Evolutionary conservation across 176 grass and related monocot genomes (phyloP).

Genomic region (Bromus sterilis): DNA sequence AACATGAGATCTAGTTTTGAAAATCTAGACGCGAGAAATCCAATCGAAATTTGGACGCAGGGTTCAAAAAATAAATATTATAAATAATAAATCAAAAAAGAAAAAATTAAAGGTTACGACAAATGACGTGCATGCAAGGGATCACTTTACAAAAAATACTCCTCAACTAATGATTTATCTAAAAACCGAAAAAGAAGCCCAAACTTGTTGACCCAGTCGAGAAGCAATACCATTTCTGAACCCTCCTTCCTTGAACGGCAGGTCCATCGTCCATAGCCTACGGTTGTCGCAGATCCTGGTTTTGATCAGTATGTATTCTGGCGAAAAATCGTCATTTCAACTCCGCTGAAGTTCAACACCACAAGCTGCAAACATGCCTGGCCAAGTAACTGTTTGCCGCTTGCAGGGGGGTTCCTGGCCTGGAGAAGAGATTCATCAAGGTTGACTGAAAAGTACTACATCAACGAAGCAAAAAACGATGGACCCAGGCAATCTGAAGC

Average conservation of each 20-base stretch:
- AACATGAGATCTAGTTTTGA: no score
- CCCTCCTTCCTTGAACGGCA: neutral
- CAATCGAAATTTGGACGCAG: no score
- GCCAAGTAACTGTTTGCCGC: neutral
- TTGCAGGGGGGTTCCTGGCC: slow-evolving; percentile 11
- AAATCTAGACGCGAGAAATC: no score
- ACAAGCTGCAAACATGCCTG: neutral
- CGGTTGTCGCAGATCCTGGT: neutral
- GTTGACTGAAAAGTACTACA: slow-evolving; percentile 11
- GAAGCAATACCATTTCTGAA: neutral
- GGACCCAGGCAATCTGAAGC: slow-evolving; percentile 1
- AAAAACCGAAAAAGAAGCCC: neutral
- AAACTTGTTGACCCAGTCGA: neutral
- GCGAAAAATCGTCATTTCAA: neutral
- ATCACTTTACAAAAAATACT: no score
- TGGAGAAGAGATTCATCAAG: slow-evolving; percentile 7
- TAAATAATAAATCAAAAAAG: no score
- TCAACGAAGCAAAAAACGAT: slow-evolving; percentile 24
- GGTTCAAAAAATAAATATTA: no score
- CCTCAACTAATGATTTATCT: no score
- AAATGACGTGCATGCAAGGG: no score
- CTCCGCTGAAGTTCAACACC: neutral
- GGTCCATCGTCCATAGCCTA: neutral
- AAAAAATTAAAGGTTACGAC: no score
- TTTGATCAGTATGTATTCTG: neutral